These are phyloP conservation scores for Termitomyces sp. DNA, from an alignment of 768 basidiomycete genomes.

Conservation along the genomic window DNA sequence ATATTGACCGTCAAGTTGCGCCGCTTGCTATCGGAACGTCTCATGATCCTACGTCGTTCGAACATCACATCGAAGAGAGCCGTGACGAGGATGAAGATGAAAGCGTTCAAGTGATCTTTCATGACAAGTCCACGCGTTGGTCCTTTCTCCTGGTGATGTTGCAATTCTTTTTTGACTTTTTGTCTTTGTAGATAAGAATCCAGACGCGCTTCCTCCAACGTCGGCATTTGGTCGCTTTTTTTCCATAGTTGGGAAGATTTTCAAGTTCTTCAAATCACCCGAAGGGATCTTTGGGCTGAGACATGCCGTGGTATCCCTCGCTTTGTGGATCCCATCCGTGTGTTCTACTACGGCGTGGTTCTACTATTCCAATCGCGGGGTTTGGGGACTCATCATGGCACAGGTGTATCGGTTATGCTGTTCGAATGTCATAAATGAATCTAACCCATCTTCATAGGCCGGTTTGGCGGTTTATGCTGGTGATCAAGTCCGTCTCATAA, in stretches of 20 bases:
- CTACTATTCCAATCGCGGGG: slow-evolving; percentile 34
- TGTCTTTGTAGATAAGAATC: slow-evolving; percentile 24
- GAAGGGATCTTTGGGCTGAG: slow-evolving; percentile 37
- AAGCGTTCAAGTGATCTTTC: not conserved
- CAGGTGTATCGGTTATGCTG: slow-evolving; percentile 20
- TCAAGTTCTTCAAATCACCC: slow-evolving; percentile 33
- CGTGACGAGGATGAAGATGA: slow-evolving; percentile 12
- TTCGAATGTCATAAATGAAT: not conserved
- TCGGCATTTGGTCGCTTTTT: slow-evolving; percentile 27
- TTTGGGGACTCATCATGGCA: slow-evolving; percentile 43
- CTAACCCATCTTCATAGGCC: slow-evolving; percentile 14
- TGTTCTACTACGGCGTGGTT: slow-evolving; percentile 32
- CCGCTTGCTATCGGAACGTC: slow-evolving; percentile 32
- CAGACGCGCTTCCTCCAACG: slow-evolving; percentile 36
- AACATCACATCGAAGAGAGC: slow-evolving; percentile 12
- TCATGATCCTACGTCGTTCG: slow-evolving; percentile 28
- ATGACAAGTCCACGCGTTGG: slow-evolving; percentile 9
- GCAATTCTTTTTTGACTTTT: not conserved
- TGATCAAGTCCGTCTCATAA: slow-evolving; percentile 27
- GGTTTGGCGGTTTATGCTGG: slow-evolving; percentile 37
- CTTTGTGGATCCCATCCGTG: slow-evolving; percentile 37
- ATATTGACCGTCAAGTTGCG: slow-evolving; percentile 18
- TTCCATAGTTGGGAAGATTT: slow-evolving; percentile 23
- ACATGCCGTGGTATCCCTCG: slow-evolving; percentile 32
- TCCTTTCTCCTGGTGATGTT: not conserved